These are phyloP conservation scores for Beauveria bassiana DNA, from an alignment of 2,329 filamentous ascomycete genomes.

Conservation along the genomic window DNA sequence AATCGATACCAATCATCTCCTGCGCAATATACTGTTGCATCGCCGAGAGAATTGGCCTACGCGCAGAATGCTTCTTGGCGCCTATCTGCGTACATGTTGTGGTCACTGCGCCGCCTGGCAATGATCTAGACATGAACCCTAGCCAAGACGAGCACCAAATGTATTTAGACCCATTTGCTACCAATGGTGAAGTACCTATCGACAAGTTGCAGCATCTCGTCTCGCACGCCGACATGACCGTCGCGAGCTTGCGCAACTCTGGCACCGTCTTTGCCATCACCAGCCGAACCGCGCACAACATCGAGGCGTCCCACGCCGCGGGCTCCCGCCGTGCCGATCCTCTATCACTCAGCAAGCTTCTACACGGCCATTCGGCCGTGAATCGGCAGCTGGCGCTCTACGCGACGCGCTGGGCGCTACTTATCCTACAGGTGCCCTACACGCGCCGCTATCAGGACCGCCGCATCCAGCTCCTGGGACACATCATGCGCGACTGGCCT, in stretches of 20 bases:
- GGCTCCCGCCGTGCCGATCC: slow-evolving; percentile 22
- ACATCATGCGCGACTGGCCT: slow-evolving; percentile 26
- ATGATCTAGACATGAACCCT: slow-evolving; percentile 51
- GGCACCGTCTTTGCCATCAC: slow-evolving; percentile 61
- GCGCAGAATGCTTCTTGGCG: slow-evolving; percentile 71
- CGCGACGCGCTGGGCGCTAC: slow-evolving; percentile 63
- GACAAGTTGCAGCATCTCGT: slow-evolving; percentile 52
- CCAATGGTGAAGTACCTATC: slow-evolving; percentile 56
- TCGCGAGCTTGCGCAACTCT: slow-evolving; percentile 50
- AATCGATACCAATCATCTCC: slow-evolving; percentile 79
- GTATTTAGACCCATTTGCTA: slow-evolving; percentile 78
- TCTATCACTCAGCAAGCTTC: slow-evolving; percentile 25
- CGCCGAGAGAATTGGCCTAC: slow-evolving; percentile 64
- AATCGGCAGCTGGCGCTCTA: slow-evolving; percentile 57
- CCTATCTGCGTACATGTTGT: slow-evolving; percentile 81
- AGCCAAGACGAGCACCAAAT: slow-evolving; percentile 43
- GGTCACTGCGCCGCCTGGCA: slow-evolving; percentile 53
- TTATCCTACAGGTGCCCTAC: slow-evolving; percentile 44
- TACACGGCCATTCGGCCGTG: slow-evolving; percentile 27
- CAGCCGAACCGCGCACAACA: slow-evolving; percentile 67
- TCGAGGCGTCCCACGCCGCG: slow-evolving; percentile 41
- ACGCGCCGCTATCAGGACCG: slow-evolving; percentile 50
- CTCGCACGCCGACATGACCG: slow-evolving; percentile 36
- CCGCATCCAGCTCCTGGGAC: slow-evolving; percentile 52
- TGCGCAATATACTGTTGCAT: slow-evolving; percentile 79